Evolutionary conservation across 257 asterid species (phyloP), one percentile per base, ranked within the genome.

Genomic region (Plantago elongata): DNA sequence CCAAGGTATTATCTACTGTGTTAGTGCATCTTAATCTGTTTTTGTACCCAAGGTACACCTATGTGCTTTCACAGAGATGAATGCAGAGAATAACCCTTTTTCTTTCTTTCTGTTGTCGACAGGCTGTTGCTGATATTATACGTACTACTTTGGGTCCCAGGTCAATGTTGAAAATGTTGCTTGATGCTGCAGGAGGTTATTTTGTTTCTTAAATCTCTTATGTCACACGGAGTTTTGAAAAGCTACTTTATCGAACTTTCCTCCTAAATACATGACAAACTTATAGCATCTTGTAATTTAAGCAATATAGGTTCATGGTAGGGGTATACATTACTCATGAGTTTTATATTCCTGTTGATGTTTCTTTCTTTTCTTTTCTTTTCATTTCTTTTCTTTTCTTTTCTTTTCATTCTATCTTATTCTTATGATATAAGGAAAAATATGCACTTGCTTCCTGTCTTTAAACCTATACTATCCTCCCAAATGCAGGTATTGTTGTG

Each of bases 71-170:
- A 12, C 1, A 5, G 10, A 1, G 22, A 15, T 50, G 55, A 51
- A 18, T 5, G 10, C 15, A 47, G 51, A 47, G 2, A 51, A 51
- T 22, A 16, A 16, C 9, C 56, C 13, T 51, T 15, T 51, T 51
- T 51, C 15, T 47, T 7, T 47, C 13, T 11, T 4, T 14, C 22
- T 18, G 13, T 62, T 69, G 5, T 47, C 9, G 49, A 38, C 83
- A 91, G 98, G 92, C 96, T 67, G 96, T 91, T 70, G 98, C 98
- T 5, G 96, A 88, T 70, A 86, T 91, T 57, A 79, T 91, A 54
- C 95, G 98, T 9, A 91, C 98, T 40, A 91, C 98, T 10, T 78
- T 91, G 80, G 98, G 96, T 59, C 95, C 98, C 47, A 77, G 95
- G 18, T 85, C 98, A 38, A 91, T 91, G 96, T 73, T 91, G 72